Evolutionary conservation across 805 yeast genomes (phyloP), one percentile per base, ranked within the genome.

Genomic region (Metschnikowia cubensis): DNA sequence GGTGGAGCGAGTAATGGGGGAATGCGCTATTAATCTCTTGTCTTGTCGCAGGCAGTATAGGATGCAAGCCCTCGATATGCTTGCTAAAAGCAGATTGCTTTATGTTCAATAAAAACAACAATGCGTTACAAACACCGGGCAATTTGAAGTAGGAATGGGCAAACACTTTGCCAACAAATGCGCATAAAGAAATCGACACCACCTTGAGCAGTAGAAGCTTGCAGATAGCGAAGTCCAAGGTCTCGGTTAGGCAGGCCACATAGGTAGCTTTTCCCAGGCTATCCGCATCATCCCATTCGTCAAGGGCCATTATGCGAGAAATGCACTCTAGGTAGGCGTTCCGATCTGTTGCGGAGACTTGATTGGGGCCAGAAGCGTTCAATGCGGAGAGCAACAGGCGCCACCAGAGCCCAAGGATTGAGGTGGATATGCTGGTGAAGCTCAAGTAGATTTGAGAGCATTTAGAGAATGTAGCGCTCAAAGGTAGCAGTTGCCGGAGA

Each of bases 91-190:
- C 64, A 36, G 64, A 59, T 53, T 79, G 77, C 60, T 81, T 81
- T 41, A 82, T 78, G 57, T 80, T 81, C 38, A 84, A 65, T 18
- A 83, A 60, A 54, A 84, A 84, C 41, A 82, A 60, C 35, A 84
- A 62, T 1, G 85, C 84, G 45, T 73, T 73, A 15, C 85, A 79
- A 4, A 84, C 76, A 25, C 77, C 73, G 0, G 83, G 82, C 3
- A 84, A 65, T 52, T 74, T 68, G 61, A 79, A 77, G 54, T 76
- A 86, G 3, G 82, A 69, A 59, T 82, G 80, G 1, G 90, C 90
- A 62, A 86, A 77, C 3, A 83, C 76, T 59, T 86, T 85, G 5
- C 92, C 92, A 11, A 82, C 70, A 56, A 85, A 84, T 3, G 89
- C 89, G 20, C 81, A 73, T 18, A 79, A 65, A 5, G 85, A 73